A percentile compares a stretch with the other conserved stretches of the same genome.
These are phyloP conservation scores for Arachnomyces sp. DNA, from an alignment of 2,329 filamentous ascomycete species.

Conservation along the genomic window DNA sequence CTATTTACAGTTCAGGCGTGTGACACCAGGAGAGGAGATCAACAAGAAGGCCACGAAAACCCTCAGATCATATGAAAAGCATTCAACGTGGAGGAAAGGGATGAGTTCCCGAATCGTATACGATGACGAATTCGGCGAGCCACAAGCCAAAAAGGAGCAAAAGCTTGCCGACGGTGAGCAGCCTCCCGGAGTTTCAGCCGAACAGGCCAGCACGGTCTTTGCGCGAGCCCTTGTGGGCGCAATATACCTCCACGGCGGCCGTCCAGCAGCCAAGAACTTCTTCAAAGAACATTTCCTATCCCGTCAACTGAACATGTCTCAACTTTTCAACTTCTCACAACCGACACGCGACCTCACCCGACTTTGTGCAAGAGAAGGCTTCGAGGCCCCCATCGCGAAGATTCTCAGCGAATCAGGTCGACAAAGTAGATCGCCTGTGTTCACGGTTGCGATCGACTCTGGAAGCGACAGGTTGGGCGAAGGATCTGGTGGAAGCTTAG, in stretches of 20 bases:
- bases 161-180: slow-evolving; percentile 4
- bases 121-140: slow-evolving; percentile 78
- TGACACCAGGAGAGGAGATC: slow-evolving; percentile 35
- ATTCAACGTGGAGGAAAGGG: slow-evolving; percentile 59
- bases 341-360: slow-evolving; percentile 76
- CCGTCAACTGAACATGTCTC: slow-evolving; percentile 65
- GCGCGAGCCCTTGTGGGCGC: slow-evolving; percentile 78
- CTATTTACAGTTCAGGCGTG: slow-evolving; percentile 66
- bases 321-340: slow-evolving; percentile 74
- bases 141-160: slow-evolving; percentile 17
- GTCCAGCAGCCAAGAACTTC: slow-evolving; percentile 71
- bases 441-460: slow-evolving; percentile 87
- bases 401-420: slow-evolving; percentile 88
- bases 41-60: slow-evolving; percentile 39
- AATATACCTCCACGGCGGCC: slow-evolving; percentile 77
- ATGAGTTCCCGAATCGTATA: slow-evolving; percentile 71
- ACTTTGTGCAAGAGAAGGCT: slow-evolving; percentile 81
- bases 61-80: slow-evolving; percentile 36
- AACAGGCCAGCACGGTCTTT: slow-evolving; percentile 63
- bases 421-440: slow-evolving; percentile 76
- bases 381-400: slow-evolving; percentile 77
- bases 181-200: slow-evolving; percentile 37
- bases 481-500: slow-evolving; percentile 69
- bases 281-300: slow-evolving; percentile 76
- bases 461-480: slow-evolving; percentile 88